Evolutionary conservation across 1,284 basidiomycete genomes (phyloP).

Genomic region (Puccinia horiana): DNA sequence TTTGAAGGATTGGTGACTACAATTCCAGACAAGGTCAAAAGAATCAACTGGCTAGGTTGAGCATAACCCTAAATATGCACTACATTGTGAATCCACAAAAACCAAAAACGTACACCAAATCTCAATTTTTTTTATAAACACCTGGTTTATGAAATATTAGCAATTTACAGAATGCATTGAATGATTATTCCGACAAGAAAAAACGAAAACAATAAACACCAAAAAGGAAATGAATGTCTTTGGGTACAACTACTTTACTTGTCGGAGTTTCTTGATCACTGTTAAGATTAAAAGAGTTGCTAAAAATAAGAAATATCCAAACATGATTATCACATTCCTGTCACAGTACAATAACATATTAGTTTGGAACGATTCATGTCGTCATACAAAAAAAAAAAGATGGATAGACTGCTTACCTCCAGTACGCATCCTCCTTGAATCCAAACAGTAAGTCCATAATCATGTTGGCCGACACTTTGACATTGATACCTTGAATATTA

Average conservation of each 20-base stretch:
- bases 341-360: conserved; percentile 9
- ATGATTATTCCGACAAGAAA: no score
- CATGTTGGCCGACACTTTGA: conserved; percentile 72
- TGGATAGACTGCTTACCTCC: conserved; percentile 61
- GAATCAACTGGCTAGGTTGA: no score
- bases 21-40: no score
- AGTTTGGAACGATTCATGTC: background rate
- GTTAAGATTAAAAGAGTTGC: conserved; percentile 68
- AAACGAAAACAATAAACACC: no score
- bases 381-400: background rate
- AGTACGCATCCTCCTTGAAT: conserved; percentile 73
- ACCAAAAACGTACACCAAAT: no score
- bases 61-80: no score
- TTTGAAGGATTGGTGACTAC: no score
- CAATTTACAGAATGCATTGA: no score
- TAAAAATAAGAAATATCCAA: conserved; percentile 78
- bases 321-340: conserved; percentile 75
- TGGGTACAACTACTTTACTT: conserved; percentile 63
- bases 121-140: no score
- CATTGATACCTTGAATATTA: conserved; percentile 74
- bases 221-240: no score
- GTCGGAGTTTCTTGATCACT: conserved; percentile 74
- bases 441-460: conserved; percentile 86
- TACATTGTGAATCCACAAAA: no score
- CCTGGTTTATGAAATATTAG: no score